Percentiles rank a stretch among this genome's conserved stretches.
These are phyloP conservation scores for Pyrenochaeta sp. DNA, from an alignment of 2,329 filamentous ascomycete genomes.

Conservation along the genomic window DNA sequence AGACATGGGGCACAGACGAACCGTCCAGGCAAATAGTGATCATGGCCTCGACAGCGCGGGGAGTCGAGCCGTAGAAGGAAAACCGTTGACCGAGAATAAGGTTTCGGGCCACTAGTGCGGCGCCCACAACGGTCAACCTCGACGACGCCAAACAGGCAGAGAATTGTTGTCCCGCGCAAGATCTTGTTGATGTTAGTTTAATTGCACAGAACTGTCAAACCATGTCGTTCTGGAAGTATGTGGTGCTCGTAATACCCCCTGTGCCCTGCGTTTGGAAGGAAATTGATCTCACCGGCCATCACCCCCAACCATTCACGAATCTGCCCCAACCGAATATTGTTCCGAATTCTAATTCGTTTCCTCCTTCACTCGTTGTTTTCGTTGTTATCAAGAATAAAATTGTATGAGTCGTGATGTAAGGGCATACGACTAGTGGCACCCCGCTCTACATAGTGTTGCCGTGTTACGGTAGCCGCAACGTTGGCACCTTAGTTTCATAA, in stretches of 20 bases:
- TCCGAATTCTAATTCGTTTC: neutral
- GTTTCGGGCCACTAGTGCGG: too few relatives aligned
- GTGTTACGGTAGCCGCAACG: neutral
- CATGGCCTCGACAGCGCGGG: too few relatives aligned
- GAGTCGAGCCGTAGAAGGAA: too few relatives aligned
- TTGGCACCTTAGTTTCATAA: conserved; percentile 1
- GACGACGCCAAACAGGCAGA: too few relatives aligned
- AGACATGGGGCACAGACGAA: too few relatives aligned
- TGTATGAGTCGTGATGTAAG: neutral
- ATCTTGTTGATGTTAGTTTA: too few relatives aligned
- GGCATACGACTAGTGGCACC: neutral
- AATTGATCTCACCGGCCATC: neutral
- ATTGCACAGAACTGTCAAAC: too few relatives aligned
- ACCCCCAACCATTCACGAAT: neutral
- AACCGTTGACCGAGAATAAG: too few relatives aligned
- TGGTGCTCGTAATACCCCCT: neutral
- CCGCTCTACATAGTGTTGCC: conserved; percentile 3
- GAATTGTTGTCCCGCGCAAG: too few relatives aligned
- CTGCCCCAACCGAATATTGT: neutral
- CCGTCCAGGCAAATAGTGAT: too few relatives aligned
- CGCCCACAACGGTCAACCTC: too few relatives aligned
- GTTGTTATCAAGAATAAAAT: neutral
- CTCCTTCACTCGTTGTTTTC: neutral
- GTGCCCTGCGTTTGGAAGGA: neutral
- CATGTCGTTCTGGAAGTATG: neutral